A percentile compares a stretch with the other conserved stretches of the same genome.
phyloP scores from a whole-genome alignment of 1,284 basidiomycete genomes.

The Microbotryomycetes sp. region DNA sequence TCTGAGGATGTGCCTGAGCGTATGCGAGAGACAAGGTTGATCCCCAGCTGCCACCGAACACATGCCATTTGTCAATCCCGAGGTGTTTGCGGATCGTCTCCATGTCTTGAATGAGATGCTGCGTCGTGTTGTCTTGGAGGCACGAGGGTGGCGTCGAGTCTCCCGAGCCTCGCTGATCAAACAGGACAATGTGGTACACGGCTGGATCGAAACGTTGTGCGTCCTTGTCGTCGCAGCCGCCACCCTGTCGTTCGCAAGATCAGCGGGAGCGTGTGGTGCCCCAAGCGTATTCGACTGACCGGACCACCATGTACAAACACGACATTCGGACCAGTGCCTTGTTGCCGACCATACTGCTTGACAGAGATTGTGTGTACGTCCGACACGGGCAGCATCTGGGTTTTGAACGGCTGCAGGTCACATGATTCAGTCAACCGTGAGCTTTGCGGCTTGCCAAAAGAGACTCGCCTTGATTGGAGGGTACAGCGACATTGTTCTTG shows the following conservation, averaged over 20 bases:
- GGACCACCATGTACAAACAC: constrained; percentile 68
- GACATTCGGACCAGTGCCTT: constrained; percentile 45
- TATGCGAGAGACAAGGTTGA: constrained; percentile 85
- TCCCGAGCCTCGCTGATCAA: constrained; percentile 83
- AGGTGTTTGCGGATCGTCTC: constrained; percentile 72
- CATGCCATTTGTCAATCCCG: constrained; percentile 74
- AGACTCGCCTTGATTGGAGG: constrained; percentile 18
- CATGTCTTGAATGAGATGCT: constrained; percentile 86
- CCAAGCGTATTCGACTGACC: constrained; percentile 30
- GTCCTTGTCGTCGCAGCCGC: constrained; percentile 59
- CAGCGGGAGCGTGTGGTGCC: not conserved
- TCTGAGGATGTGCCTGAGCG: constrained; percentile 74
- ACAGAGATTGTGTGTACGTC: constrained; percentile 35
- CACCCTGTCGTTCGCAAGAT: constrained; percentile 58
- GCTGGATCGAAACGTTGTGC: constrained; percentile 72
- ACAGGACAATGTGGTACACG: constrained; percentile 62
- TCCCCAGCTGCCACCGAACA: constrained; percentile 89
- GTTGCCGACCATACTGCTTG: constrained; percentile 35
- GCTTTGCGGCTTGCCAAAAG: not conserved
- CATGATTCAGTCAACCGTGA: not conserved
- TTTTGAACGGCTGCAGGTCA: constrained; percentile 24
- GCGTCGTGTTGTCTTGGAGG: constrained; percentile 83
- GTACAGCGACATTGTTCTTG: constrained; percentile 9
- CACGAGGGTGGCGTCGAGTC: constrained; percentile 74
- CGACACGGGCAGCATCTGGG: constrained; percentile 32